These are phyloP conservation scores for Citrullus amarus DNA, from an alignment of 306 rosid genomes.

Conservation along the genomic window DNA sequence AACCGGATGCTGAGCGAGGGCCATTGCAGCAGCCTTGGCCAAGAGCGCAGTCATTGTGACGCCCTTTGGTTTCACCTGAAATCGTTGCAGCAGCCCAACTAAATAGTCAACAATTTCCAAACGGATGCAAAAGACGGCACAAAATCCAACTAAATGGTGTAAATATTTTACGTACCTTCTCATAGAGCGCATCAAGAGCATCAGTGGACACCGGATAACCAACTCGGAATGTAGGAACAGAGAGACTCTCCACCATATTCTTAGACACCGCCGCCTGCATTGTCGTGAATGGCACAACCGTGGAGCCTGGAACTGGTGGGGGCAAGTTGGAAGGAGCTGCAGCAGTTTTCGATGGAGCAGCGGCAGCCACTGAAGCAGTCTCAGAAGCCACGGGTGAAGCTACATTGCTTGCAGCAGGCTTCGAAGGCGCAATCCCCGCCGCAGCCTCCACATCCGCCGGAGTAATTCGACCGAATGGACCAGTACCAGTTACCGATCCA, in stretches of 20 bases:
- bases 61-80: slow-evolving; percentile 78
- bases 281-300: slow-evolving; percentile 70
- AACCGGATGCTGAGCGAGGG: slow-evolving; percentile 71
- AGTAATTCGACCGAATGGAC: slow-evolving; percentile 66
- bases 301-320: slow-evolving; percentile 59
- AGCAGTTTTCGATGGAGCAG: slow-evolving; percentile 27
- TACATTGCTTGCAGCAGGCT: slow-evolving; percentile 20
- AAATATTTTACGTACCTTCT: slow-evolving; percentile 31
- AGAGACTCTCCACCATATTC: slow-evolving; percentile 83
- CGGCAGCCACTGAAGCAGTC: slow-evolving; percentile 10
- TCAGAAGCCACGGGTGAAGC: slow-evolving; percentile 16
- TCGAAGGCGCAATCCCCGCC: slow-evolving; percentile 51
- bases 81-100: slow-evolving; percentile 9
- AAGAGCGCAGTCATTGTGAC: slow-evolving; percentile 89
- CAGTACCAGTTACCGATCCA: slow-evolving; percentile 51
- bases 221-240: slow-evolving; percentile 76
- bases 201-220: slow-evolving; percentile 61
- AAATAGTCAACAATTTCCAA: not conserved
- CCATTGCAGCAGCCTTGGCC: slow-evolving; percentile 79
- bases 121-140: not conserved
- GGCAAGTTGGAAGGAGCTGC: slow-evolving; percentile 16
- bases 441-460: slow-evolving; percentile 67
- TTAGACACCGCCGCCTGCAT: slow-evolving; percentile 86
- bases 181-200: slow-evolving; percentile 61
- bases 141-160: not conserved